A percentile compares a stretch with the other conserved stretches of the same genome.
phyloP scores from a whole-genome alignment of 2,329 filamentous ascomycete genomes.

The Neoscytalidium dimidiatum region DNA sequence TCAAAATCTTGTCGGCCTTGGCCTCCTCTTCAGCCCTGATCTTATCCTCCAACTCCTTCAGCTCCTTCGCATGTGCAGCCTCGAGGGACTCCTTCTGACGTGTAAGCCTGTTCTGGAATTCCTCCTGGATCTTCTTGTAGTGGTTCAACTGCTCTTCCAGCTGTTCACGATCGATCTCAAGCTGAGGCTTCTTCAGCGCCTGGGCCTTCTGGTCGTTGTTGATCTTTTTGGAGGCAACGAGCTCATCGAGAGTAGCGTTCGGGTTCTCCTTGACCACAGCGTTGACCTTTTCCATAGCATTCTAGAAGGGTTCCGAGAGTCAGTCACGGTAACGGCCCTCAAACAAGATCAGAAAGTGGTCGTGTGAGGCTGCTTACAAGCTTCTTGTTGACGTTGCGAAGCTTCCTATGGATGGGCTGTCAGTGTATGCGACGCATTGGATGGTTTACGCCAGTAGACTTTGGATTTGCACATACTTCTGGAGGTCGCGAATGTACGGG shows the following conservation, averaged over 20 bases:
- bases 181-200: slow-evolving; percentile 72
- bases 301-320: slow-evolving; percentile 46
- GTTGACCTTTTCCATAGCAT: slow-evolving; percentile 73
- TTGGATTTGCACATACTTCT: slow-evolving; percentile 71
- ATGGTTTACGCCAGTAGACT: neutral
- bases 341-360: neutral
- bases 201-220: slow-evolving; percentile 79
- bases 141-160: slow-evolving; percentile 73
- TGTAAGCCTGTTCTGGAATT: slow-evolving; percentile 64
- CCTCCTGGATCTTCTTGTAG: slow-evolving; percentile 74
- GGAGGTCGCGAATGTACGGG: slow-evolving; percentile 81
- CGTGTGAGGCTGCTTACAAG: slow-evolving; percentile 63
- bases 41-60: slow-evolving; percentile 57
- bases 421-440: neutral
- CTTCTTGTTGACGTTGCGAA: slow-evolving; percentile 93
- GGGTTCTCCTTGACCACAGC: slow-evolving; percentile 68
- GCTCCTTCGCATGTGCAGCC: slow-evolving; percentile 57
- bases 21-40: slow-evolving; percentile 57
- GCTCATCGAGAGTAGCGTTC: slow-evolving; percentile 70
- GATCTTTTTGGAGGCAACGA: slow-evolving; percentile 71
- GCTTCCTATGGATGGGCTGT: slow-evolving; percentile 61
- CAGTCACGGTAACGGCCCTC: slow-evolving; percentile 23
- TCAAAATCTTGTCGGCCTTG: slow-evolving; percentile 50
- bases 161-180: slow-evolving; percentile 68
- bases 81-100: slow-evolving; percentile 59